These are phyloP conservation scores for Bisporella sp. DNA, from an alignment of 2,329 filamentous ascomycete species.

Conservation along the genomic window DNA sequence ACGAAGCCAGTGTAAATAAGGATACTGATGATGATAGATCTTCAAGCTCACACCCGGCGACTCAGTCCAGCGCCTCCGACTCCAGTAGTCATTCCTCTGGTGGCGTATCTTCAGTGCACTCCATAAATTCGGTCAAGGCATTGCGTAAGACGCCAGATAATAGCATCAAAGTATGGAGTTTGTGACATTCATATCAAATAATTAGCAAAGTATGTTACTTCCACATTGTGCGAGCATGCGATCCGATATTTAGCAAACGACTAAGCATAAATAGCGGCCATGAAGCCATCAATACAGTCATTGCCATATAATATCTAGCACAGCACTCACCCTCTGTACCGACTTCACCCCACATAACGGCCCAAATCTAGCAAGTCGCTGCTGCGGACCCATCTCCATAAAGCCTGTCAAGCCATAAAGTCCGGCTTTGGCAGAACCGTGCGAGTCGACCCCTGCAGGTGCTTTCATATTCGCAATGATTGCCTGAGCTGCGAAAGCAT, in stretches of 20 bases:
- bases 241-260: too few species aligned
- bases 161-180: constrained; percentile 39
- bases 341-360: constrained; percentile 44
- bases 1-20: constrained; percentile 7
- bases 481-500: constrained; percentile 64
- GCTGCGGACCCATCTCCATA: constrained; percentile 44
- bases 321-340: constrained; percentile 41
- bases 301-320: constrained; percentile 39
- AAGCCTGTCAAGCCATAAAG: constrained; percentile 45
- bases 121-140: too few species aligned
- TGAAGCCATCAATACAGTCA: background rate
- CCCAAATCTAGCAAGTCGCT: constrained; percentile 44
- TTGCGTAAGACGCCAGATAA: constrained; percentile 28
- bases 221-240: background rate
- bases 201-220: constrained; percentile 1
- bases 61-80: background rate
- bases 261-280: too few species aligned
- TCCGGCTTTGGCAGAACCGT: constrained; percentile 12
- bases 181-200: constrained; percentile 20
- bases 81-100: background rate
- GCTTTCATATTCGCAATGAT: constrained; percentile 44
- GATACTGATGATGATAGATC: background rate
- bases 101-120: background rate
- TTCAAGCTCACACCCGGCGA: background rate
- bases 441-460: constrained; percentile 17